These are phyloP conservation scores for Candida sp. DNA, from an alignment of 1,139 yeast species.

Conservation along the genomic window DNA sequence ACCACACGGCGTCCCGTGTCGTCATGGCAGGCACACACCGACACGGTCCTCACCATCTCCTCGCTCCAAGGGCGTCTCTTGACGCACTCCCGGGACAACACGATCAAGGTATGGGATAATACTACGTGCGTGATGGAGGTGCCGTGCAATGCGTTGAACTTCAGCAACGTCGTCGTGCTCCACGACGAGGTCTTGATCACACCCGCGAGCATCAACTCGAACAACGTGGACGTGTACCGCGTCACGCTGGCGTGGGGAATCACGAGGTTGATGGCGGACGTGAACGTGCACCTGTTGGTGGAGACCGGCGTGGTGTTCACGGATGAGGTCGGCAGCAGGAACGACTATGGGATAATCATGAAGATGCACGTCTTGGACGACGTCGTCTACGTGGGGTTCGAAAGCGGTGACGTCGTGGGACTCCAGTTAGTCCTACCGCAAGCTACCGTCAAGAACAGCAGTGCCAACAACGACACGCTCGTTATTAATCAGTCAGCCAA, in stretches of 20 bases:
- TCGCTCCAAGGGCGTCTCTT: constrained; percentile 37
- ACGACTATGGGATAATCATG: constrained; percentile 62
- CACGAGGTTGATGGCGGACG: constrained; percentile 30
- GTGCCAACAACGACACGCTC: constrained; percentile 12
- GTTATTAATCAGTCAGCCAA: constrained; percentile 26
- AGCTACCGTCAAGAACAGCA: not conserved
- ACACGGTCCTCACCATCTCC: constrained; percentile 44
- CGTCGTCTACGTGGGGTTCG: constrained; percentile 54
- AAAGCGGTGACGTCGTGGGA: constrained; percentile 56
- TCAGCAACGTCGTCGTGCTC: constrained; percentile 49
- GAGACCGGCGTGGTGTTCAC: constrained; percentile 12
- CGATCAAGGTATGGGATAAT: constrained; percentile 50
- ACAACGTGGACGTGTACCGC: constrained; percentile 55
- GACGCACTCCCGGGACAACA: constrained; percentile 61
- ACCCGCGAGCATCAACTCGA: constrained; percentile 58
- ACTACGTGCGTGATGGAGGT: constrained; percentile 12
- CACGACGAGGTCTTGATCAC: constrained; percentile 38
- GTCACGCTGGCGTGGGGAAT: constrained; percentile 23
- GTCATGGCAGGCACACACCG: constrained; percentile 56
- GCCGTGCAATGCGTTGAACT: constrained; percentile 62
- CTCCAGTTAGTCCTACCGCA: constrained; percentile 22
- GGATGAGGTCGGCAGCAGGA: constrained; percentile 23
- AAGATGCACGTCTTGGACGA: constrained; percentile 36
- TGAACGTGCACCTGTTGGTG: constrained; percentile 23
- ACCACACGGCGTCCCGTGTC: constrained; percentile 43